phyloP scores from a whole-genome alignment of 2,329 filamentous ascomycete genomes.

The Orbilia oligospora region DNA sequence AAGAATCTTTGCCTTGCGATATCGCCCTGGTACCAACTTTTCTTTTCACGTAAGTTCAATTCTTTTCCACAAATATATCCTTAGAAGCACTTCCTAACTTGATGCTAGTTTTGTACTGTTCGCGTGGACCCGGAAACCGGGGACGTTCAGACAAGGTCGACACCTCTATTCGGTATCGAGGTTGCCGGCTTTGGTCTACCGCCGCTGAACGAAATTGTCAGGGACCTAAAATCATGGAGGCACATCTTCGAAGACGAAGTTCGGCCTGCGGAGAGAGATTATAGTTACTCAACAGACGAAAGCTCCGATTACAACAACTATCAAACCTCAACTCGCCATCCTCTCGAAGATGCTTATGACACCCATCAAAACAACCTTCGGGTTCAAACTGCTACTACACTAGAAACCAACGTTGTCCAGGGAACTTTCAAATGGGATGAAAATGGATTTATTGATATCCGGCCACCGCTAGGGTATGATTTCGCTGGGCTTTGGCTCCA shows the following conservation, averaged over 20 bases:
- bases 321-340: constrained; percentile 39
- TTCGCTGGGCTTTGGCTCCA: constrained; percentile 58
- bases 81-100: constrained; percentile 7
- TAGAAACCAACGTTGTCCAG: constrained; percentile 50
- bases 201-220: constrained; percentile 45
- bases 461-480: constrained; percentile 46
- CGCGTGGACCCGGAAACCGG: constrained; percentile 43
- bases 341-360: constrained; percentile 51
- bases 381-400: constrained; percentile 32
- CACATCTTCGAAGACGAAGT: constrained; percentile 54
- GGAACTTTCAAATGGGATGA: constrained; percentile 56
- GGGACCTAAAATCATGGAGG: constrained; percentile 52
- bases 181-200: constrained; percentile 50
- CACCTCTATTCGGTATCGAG: constrained; percentile 54
- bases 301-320: constrained; percentile 56
- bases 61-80: neutral
- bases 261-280: constrained; percentile 47
- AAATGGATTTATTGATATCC: constrained; percentile 49
- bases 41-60: constrained; percentile 43
- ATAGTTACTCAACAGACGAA: constrained; percentile 52
- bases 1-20: constrained; percentile 51
- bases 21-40: constrained; percentile 51
- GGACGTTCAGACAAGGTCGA: constrained; percentile 41
- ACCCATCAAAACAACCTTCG: constrained; percentile 48
- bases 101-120: constrained; percentile 37